Conservation (phyloP, 2,329 filamentous ascomycete genomes). For the Clarireedia hainanense region DNA sequence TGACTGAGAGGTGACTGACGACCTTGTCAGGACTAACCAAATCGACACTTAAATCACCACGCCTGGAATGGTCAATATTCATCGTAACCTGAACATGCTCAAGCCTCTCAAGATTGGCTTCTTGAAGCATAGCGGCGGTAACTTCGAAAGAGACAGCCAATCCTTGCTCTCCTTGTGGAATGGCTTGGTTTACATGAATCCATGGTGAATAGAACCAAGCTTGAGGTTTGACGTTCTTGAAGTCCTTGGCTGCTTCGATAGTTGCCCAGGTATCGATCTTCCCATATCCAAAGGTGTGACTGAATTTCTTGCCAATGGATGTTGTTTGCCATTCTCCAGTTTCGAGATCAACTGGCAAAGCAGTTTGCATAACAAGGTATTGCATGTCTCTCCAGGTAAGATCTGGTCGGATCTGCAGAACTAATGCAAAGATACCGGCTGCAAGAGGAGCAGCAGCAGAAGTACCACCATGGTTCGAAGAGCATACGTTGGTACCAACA, state of each 20-base stretch:
- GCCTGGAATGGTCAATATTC: conserved; percentile 82
- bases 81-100: conserved; percentile 98
- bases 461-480: conserved; percentile 79
- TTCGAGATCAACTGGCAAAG: conserved; percentile 69
- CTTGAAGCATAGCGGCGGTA: conserved; percentile 69
- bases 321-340: conserved; percentile 75
- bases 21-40: conserved; percentile 76
- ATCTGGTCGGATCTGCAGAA: conserved; percentile 76
- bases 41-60: conserved; percentile 89
- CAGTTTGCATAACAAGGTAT: conserved; percentile 79
- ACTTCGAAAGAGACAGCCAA: conserved; percentile 75
- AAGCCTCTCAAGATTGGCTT: conserved; percentile 75
- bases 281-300: conserved; percentile 91
- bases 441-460: conserved; percentile 91
- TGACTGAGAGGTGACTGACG: conserved; percentile 73
- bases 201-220: conserved; percentile 92
- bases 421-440: conserved; percentile 85
- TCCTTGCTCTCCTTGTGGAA: conserved; percentile 79
- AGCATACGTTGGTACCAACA: conserved; percentile 76
- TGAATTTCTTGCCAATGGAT: conserved; percentile 75
- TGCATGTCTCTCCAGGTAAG: conserved; percentile 92
- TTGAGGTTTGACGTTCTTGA: conserved; percentile 87
- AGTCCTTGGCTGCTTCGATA: conserved; percentile 78
- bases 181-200: conserved; percentile 77
- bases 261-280: conserved; percentile 85